Evolutionary conservation across 352 stramenopile genomes (phyloP).

Genomic region (Pythium pyrilobum): DNA sequence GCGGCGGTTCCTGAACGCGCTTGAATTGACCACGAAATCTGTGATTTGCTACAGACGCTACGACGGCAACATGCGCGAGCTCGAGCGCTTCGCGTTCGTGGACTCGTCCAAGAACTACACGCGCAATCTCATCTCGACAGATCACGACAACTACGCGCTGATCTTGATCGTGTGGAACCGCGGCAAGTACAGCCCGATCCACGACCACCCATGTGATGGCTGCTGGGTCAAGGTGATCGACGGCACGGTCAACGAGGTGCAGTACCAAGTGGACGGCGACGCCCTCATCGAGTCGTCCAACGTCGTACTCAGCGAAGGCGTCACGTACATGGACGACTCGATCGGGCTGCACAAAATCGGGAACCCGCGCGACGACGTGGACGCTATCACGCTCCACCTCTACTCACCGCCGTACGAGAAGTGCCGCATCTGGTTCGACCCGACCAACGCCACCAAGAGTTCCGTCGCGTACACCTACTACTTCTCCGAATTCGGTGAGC

Average conservation of each 20-base stretch:
- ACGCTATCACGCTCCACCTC: conserved; percentile 90
- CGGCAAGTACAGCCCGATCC: conserved; percentile 85
- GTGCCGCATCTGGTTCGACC: conserved; percentile 85
- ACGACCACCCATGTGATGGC: conserved; percentile 91
- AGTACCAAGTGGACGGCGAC: conserved; percentile 54
- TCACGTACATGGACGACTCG: conserved; percentile 89
- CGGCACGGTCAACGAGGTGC: conserved; percentile 85
- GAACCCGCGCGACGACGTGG: conserved; percentile 50
- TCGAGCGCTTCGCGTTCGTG: conserved; percentile 61
- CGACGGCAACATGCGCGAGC: conserved; percentile 36
- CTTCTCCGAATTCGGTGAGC: conserved; percentile 71
- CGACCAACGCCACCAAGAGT: conserved; percentile 39
- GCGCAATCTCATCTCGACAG: conserved; percentile 86
- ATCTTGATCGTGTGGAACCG: conserved; percentile 92
- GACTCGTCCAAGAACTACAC: conserved; percentile 84
- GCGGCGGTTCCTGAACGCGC: background rate
- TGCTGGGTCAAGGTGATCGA: conserved; percentile 91
- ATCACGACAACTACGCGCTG: conserved; percentile 89
- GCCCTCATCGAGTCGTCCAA: conserved; percentile 60
- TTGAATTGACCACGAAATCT: background rate
- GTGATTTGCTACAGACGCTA: conserved; percentile 22
- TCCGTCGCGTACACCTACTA: conserved; percentile 67
- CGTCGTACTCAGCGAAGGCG: conserved; percentile 51
- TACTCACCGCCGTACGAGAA: conserved; percentile 91
- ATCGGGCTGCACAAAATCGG: conserved; percentile 91